These are phyloP conservation scores for Pleurostoma richardsiae DNA, from an alignment of 2,329 filamentous ascomycete species.

Conservation along the genomic window DNA sequence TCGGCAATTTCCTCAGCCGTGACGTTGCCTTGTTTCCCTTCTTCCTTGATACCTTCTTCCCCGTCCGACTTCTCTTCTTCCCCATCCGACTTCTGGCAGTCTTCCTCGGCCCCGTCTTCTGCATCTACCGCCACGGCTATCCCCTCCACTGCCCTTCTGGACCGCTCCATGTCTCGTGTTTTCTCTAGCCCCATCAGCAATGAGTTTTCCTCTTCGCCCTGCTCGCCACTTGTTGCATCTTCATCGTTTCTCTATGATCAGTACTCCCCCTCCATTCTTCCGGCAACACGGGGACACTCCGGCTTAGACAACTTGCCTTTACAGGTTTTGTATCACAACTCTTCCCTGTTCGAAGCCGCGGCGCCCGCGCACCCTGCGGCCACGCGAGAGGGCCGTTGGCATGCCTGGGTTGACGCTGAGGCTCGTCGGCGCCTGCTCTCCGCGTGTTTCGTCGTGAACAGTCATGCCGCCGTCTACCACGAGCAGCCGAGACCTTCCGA, in stretches of 20 bases:
- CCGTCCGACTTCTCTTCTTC: conserved; percentile 4
- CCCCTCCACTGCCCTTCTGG: too few relatives aligned
- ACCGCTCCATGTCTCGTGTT: too few relatives aligned
- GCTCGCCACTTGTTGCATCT: too few relatives aligned
- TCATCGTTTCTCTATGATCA: too few relatives aligned
- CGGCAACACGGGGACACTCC: conserved; percentile 10
- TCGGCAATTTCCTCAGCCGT: conserved; percentile 11
- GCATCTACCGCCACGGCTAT: too few relatives aligned
- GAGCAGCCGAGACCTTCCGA: conserved; percentile 38
- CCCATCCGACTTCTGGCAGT: background rate
- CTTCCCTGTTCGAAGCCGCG: conserved; percentile 15
- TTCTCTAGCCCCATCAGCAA: too few relatives aligned
- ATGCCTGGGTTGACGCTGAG: conserved; percentile 47
- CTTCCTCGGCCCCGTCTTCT: too few relatives aligned
- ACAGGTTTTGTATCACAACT: conserved; percentile 20
- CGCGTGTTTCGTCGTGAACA: conserved; percentile 52
- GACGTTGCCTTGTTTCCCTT: conserved; percentile 13
- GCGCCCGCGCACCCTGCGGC: conserved; percentile 10
- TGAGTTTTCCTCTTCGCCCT: too few relatives aligned
- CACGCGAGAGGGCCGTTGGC: conserved; percentile 36
- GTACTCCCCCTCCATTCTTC: background rate
- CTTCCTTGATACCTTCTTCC: conserved; percentile 12
- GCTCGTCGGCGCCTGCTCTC: conserved; percentile 47
- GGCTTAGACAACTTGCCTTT: conserved; percentile 21
- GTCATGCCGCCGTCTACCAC: conserved; percentile 49